Evolutionary conservation across 2,329 filamentous ascomycete genomes (phyloP), one percentile per base, ranked within the genome.

Genomic region (Leptosphaerulina australis): DNA sequence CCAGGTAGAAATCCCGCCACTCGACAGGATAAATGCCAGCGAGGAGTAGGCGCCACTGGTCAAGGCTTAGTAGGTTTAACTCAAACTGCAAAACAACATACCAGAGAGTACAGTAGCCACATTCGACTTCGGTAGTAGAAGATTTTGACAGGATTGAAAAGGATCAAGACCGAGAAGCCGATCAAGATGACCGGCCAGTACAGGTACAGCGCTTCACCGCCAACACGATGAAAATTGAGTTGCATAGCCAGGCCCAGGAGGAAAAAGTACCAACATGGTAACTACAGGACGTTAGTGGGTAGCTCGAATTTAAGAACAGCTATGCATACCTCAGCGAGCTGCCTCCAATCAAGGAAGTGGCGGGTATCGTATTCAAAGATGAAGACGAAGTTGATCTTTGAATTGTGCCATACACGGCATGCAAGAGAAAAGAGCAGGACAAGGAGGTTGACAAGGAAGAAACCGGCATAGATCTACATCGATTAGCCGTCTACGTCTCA

Each of bases 1-100:
- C 94, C 0, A 97, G 81, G 73, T 97, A 97, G 76, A 99, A 97
- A 73, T 99, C 94, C 50, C 92, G 85, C 71, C 97, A 99, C 70
- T 97, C 93, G 39, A 99, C 94, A 1, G 91, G 91, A 66, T 95
- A 97, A 15, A 96, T 71, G 3, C 92, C 92, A 11, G 93, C 90
- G 38, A 93, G 81, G 44, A 95, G 76, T 14, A 97, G 79, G 53
- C 94, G 89, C 83, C 89, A 95, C 88, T 94, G 7, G 9, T 10
- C 2, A 8, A 2, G 3, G 4, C 7, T 51, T 20, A 51, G 48
- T 33, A 30, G 8, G 4, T 11, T 24, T 3, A 11, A 5, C 2
- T 12, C 4, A 8, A 18, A 6, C 14, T 4, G 11, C 4, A 20
- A 14, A 22, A 7, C 3, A 11, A 79, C 88, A 77, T 72, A 92